Base-by-base conservation (phyloP, 2,329 filamentous ascomycete species). In the Trichoderma atrobrunneum region DNA sequence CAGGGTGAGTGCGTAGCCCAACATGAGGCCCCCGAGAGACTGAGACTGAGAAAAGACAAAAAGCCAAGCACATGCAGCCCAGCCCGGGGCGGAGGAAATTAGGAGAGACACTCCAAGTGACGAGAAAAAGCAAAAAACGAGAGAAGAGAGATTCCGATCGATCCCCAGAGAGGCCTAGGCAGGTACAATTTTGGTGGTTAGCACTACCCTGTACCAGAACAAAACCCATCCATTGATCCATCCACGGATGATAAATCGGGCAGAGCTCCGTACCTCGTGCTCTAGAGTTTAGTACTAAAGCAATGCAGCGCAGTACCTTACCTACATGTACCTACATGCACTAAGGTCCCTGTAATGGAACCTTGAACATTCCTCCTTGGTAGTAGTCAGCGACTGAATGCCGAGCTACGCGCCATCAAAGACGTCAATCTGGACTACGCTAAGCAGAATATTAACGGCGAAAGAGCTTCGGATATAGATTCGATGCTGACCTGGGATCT, bases 341-440 rank as follows among this genome's bases (percentile, higher is more conserved):
- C 34, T 36, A 36, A 48, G 43, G 43, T 48, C 8, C n/a, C 43
- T 48, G 43, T n/a, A 21, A 48, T 36, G 34, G 14, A 36, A 36
- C 34, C 34, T 36, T 36, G 34, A 11, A 48, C 43, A 48, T n/a
- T 21, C 43, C 43, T 21, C 36, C 36, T 18, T 39, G 4, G 16
- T 39, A 39, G 36, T 39, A 21, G 43, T 51, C 43, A 24, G n/a
- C 43, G 11, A 51, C 28, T n/a, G 28, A 30, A 12, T 56, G 63
- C 63, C 48, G 48, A 66, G 63, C 63, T 66, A 66, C 48, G 63
- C 63, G 63, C 63, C 21, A 54, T 66, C 63, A 66, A 56, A 54
- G n/a, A 12, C 36, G 10, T 2, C 43, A n/a, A 54, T n/a, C 63
- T 56, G 30, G 16, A 8, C 18, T 43, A 18, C 48, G 63, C 63